A percentile compares a stretch with the other conserved stretches of the same genome.
Evolutionary conservation across 768 basidiomycete genomes (phyloP).

Genomic region (Naganishia onofrii): DNA sequence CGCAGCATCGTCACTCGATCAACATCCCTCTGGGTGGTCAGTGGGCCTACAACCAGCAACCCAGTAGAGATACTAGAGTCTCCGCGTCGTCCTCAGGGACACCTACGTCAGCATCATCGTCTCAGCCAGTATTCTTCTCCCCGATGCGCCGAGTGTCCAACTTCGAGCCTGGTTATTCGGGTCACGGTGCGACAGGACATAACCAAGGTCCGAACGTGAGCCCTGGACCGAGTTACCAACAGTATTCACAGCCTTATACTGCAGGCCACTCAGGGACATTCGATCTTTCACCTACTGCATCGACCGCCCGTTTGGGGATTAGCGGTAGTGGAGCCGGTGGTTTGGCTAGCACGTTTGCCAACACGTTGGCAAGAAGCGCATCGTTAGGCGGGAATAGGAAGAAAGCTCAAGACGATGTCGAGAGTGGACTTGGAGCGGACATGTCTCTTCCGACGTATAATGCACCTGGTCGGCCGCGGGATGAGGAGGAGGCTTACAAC

Average conservation of each 20-base stretch:
- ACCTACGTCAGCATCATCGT: not conserved
- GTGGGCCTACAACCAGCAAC: not conserved
- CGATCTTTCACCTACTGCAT: slow-evolving; percentile 11
- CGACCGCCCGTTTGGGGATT: slow-evolving; percentile 15
- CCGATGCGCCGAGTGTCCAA: slow-evolving; percentile 23
- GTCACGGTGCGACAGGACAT: slow-evolving; percentile 3
- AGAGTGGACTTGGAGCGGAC: slow-evolving; percentile 38
- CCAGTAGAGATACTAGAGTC: not conserved
- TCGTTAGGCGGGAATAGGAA: slow-evolving; percentile 46
- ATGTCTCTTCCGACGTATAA: slow-evolving; percentile 4
- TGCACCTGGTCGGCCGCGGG: not conserved
- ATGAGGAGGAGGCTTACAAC: slow-evolving; percentile 24
- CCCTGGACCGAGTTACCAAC: slow-evolving; percentile 1
- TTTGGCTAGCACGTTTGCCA: slow-evolving; percentile 18
- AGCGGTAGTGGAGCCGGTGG: not conserved
- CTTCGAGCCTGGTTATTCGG: not conserved
- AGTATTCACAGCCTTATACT: slow-evolving; percentile 26
- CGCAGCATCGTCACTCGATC: slow-evolving; percentile 27
- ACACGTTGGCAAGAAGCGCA: slow-evolving; percentile 43
- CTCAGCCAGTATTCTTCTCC: slow-evolving; percentile 4
- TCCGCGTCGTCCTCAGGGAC: not conserved
- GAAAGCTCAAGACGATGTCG: slow-evolving; percentile 50
- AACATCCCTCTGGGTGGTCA: slow-evolving; percentile 10
- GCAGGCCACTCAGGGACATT: slow-evolving; percentile 3
- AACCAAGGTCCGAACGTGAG: not conserved